Base-by-base conservation (phyloP, 202 grass and related monocot genomes). In the Setaria viridis region DNA sequence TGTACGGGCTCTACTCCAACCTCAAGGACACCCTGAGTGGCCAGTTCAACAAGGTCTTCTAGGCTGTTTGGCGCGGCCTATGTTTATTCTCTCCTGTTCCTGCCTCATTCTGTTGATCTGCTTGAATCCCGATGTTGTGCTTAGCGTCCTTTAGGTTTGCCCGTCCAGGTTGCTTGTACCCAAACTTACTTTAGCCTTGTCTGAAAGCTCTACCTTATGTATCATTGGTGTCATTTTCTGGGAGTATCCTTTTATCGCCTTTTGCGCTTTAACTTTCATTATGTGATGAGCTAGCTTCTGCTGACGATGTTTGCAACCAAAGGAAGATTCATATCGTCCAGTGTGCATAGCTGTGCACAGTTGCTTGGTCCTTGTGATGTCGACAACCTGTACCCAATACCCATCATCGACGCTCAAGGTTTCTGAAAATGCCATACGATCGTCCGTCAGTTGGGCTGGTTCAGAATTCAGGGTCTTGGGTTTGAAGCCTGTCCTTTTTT, bases 1-100 rank as follows among this genome's bases (percentile, higher is more conserved):
- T 99, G 8, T 97, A 91, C 15, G 89, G 87, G 16, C 87, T 99
- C 19, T 99, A 97, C 79, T 94, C 92, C 11, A 93, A 99, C 85
- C 87, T 97, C 59, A 99, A 84, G 83, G 94, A 84, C 75, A 88
- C 90, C 70, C 77, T 99, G 53, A 88, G 90, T 14, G 80, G 85
- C 84, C 93, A 93, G 79, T 94, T 88, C 85, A 85, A 90, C 88
- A 94, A 91, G 33, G 83, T 92, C 87, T 89, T 91, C 78, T 95
- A 89, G 75, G 77, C 77, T 72, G 67, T 66, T 56, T 49, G 51
- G 45, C 17, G 30, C 2, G 13, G 25, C 59, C 20, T 3, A 48
- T 87, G 84, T 87, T 4, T 58, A 89, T 92, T 62, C 65, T 67
- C 68, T 60, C 62, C 69, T 84, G 20, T 70, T 66, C 53, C 69